Percentiles rank a stretch among this genome's conserved stretches.
phyloP scores from a whole-genome alignment of 345 rosid species.

The Ceriops decandra region DNA sequence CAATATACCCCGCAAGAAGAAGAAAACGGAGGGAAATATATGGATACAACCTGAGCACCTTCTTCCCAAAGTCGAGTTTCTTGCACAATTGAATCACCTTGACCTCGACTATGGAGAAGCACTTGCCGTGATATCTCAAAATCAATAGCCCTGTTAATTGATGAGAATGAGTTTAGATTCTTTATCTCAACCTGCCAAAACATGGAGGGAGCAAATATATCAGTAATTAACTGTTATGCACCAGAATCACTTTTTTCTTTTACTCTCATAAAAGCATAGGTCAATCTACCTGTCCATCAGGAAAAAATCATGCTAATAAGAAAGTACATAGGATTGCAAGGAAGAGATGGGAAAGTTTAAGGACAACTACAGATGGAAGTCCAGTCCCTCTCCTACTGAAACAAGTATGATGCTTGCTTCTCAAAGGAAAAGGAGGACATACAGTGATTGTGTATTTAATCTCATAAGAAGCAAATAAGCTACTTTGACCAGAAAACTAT shows the following conservation, averaged over 20 bases:
- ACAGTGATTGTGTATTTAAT: too few relatives aligned
- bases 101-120: conserved; percentile 61
- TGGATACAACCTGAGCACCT: conserved; percentile 63
- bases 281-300: not conserved
- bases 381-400: too few relatives aligned
- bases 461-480: too few relatives aligned
- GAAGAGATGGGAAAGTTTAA: too few relatives aligned
- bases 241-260: not conserved
- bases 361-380: too few relatives aligned
- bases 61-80: conserved; percentile 99
- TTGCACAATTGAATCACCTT: conserved; percentile 63
- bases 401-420: too few relatives aligned
- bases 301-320: not conserved
- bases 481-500: not conserved
- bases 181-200: conserved; percentile 80
- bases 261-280: not conserved
- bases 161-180: conserved; percentile 85
- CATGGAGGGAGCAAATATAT: conserved; percentile 10
- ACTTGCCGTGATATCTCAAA: conserved; percentile 83
- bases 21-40: not conserved
- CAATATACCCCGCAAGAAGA: conserved; percentile 5
- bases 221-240: conserved; percentile 9
- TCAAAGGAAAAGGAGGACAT: too few relatives aligned
- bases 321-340: not conserved
- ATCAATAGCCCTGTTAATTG: conserved; percentile 85